These are phyloP conservation scores for Pezicula neosporulosa DNA, from an alignment of 2,329 filamentous ascomycete species.

Conservation along the genomic window DNA sequence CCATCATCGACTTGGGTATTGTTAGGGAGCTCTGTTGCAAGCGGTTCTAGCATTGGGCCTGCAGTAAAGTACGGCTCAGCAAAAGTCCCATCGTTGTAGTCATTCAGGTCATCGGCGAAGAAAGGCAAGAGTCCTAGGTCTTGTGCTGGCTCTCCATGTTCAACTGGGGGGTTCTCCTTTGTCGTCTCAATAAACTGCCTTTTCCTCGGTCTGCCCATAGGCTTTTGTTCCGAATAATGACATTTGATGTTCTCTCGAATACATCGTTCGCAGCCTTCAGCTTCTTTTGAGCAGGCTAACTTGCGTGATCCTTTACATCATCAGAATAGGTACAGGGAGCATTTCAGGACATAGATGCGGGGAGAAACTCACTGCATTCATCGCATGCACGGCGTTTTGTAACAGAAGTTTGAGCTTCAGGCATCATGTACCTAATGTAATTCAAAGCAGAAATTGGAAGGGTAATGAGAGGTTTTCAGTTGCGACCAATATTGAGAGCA, in stretches of 20 bases:
- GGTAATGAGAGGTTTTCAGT: not conserved
- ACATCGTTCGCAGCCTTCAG: conserved; percentile 56
- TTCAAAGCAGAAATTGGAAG: not conserved
- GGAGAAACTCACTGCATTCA: conserved; percentile 55
- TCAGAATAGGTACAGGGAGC: conserved; percentile 17
- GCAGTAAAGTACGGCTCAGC: conserved; percentile 18
- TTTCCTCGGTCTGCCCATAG: conserved; percentile 63
- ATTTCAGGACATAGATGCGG: not conserved
- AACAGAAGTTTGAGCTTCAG: conserved; percentile 2
- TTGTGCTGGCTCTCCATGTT: conserved; percentile 2
- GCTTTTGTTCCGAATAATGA: conserved; percentile 62
- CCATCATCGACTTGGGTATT: conserved; percentile 4
- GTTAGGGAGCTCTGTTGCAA: not conserved
- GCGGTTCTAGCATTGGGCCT: not conserved
- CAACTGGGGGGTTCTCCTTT: conserved; percentile 8
- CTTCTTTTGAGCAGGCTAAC: conserved; percentile 62
- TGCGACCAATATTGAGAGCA: not conserved
- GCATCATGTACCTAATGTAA: not conserved
- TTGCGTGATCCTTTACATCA: conserved; percentile 52
- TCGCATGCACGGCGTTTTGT: conserved; percentile 61
- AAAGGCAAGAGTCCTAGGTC: conserved; percentile 12
- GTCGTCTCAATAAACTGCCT: conserved; percentile 34
- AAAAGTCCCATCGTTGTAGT: conserved; percentile 6
- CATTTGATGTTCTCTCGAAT: conserved; percentile 52
- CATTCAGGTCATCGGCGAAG: conserved; percentile 7